Evolutionary conservation across 371 early-diverging fungal genomes (phyloP).

Genomic region (Dentiscutata heterogama): DNA sequence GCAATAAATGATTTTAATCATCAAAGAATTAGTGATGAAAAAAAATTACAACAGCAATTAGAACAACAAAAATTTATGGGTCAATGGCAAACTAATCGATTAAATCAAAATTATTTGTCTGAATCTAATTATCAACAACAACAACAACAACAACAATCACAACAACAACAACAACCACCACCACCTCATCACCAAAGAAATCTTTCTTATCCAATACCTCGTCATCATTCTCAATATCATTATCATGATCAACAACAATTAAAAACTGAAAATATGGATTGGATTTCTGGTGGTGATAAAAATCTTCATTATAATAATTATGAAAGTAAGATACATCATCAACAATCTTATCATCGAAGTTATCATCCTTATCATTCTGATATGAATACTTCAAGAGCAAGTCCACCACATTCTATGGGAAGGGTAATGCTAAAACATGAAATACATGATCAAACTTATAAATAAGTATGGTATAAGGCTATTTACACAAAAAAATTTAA

Average conservation of each 20-base stretch:
- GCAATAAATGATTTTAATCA: not conserved
- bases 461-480: too few species aligned
- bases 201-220: slow-evolving; percentile 15
- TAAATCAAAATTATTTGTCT: slow-evolving; percentile 14
- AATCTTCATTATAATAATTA: not conserved
- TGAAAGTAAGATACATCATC: not conserved
- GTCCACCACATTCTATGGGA: too few species aligned
- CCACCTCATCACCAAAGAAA: not conserved
- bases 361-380: too few species aligned
- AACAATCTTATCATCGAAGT: too few species aligned
- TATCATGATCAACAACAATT: not conserved
- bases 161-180: not conserved
- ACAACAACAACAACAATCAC: not conserved
- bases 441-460: too few species aligned
- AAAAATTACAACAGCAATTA: slow-evolving; percentile 1
- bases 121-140: not conserved
- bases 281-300: not conserved
- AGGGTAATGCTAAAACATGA: too few species aligned
- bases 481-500: too few species aligned
- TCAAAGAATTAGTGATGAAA: not conserved
- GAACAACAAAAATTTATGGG: slow-evolving; percentile 13
- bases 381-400: too few species aligned
- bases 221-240: slow-evolving; percentile 13
- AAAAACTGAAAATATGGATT: slow-evolving; percentile 22
- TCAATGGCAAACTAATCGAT: not conserved